Evolutionary conservation across 2,329 filamentous ascomycete species (phyloP).

Genomic region (Venturia asperata): DNA sequence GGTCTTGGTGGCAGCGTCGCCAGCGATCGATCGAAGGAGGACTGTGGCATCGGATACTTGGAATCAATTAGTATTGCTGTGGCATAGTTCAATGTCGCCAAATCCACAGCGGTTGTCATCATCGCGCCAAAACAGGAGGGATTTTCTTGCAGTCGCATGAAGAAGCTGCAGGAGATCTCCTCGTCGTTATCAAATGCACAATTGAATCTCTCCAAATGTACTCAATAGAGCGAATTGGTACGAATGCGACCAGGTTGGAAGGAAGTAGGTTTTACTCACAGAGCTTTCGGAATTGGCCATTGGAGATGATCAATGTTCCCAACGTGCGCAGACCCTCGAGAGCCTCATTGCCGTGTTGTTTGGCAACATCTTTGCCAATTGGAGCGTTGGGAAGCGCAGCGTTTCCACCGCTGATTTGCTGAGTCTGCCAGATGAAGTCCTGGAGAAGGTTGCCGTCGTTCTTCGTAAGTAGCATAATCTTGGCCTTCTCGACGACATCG

Average conservation of each 20-base stretch:
- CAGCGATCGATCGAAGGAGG: constrained; percentile 81
- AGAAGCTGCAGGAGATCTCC: too few relatives aligned
- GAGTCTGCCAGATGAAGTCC: constrained; percentile 94
- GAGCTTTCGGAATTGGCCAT: constrained; percentile 91
- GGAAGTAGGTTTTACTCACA: constrained; percentile 45
- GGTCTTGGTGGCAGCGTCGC: constrained; percentile 76
- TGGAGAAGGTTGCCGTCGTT: constrained; percentile 92
- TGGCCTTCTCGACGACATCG: constrained; percentile 75
- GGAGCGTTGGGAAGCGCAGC: constrained; percentile 58
- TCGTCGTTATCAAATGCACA: too few relatives aligned
- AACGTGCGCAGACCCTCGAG: constrained; percentile 80
- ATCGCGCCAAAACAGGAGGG: too few relatives aligned
- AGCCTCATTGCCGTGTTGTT: constrained; percentile 76
- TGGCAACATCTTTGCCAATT: constrained; percentile 66
- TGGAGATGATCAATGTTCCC: constrained; percentile 83
- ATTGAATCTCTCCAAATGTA: too few relatives aligned
- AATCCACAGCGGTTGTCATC: not conserved
- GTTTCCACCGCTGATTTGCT: constrained; percentile 60
- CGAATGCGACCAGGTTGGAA: too few relatives aligned
- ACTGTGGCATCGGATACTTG: constrained; percentile 69
- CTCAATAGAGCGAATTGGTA: too few relatives aligned
- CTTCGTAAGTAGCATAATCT: constrained; percentile 80
- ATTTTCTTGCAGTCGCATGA: too few relatives aligned
- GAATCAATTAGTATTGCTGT: constrained; percentile 22
- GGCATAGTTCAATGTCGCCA: not conserved